A percentile compares a stretch with the other conserved stretches of the same genome.
Evolutionary conservation across 176 grass and related monocot species (phyloP).

Genomic region (Hsuehochloa calcarea): DNA sequence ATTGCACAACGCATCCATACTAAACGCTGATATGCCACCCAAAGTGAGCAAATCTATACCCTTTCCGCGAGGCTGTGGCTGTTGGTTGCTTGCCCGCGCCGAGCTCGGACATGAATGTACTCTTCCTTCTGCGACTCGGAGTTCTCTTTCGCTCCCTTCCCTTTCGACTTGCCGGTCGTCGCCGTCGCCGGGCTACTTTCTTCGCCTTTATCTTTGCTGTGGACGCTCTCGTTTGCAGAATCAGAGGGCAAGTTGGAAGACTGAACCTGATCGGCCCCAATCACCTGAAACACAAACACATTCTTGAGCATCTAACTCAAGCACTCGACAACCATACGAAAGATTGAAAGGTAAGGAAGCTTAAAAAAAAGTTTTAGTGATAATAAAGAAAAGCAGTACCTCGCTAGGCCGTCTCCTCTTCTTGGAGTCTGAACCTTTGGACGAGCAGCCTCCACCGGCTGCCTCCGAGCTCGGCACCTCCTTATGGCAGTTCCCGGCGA

Average conservation of each 20-base stretch:
- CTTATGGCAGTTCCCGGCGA: constrained; percentile 43
- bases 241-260: constrained; percentile 46
- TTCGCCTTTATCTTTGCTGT: constrained; percentile 62
- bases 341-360: not conserved
- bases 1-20: not conserved
- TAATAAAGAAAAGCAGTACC: constrained; percentile 35
- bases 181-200: constrained; percentile 49
- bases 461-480: constrained; percentile 42
- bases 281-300: constrained; percentile 23
- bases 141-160: constrained; percentile 57
- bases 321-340: not conserved
- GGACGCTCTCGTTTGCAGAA: constrained; percentile 48
- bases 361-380: constrained; percentile 4
- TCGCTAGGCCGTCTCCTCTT: constrained; percentile 68
- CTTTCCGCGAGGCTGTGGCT: constrained; percentile 94
- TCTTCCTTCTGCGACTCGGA: constrained; percentile 57
- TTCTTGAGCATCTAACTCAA: not conserved
- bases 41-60: constrained; percentile 24
- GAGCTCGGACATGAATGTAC: constrained; percentile 85
- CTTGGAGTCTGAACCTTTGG: constrained; percentile 67
- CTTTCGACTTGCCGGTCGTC: constrained; percentile 51
- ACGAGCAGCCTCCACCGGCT: constrained; percentile 60
- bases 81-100: constrained; percentile 86
- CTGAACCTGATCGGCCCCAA: constrained; percentile 54
- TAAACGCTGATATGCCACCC: not conserved